A percentile compares a stretch with the other conserved stretches of the same genome.
Evolutionary conservation across 495 filamentous ascomycete species (phyloP).

Genomic region (Hapsidospora chrysogenum): DNA sequence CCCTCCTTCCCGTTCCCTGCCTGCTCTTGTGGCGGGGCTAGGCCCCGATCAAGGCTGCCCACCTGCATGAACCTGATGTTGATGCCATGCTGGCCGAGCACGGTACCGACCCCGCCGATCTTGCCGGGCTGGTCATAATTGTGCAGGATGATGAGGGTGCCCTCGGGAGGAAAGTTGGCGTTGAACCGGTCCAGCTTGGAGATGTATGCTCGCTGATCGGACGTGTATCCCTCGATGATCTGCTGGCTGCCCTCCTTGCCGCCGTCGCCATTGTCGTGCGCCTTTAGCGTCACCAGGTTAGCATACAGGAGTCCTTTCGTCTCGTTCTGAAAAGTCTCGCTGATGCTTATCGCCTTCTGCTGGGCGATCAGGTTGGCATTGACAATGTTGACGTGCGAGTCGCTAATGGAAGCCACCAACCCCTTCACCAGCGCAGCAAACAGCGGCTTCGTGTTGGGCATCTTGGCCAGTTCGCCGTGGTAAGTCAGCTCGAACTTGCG

Average conservation of each 20-base stretch:
- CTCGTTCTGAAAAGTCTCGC: constrained; percentile 42
- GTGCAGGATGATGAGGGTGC: constrained; percentile 46
- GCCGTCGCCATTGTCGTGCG: constrained; percentile 7
- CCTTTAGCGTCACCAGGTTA: constrained; percentile 40
- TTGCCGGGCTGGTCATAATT: constrained; percentile 60
- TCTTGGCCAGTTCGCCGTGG: constrained; percentile 42
- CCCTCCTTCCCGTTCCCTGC: constrained; percentile 7
- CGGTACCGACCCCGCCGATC: constrained; percentile 51
- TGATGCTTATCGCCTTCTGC: constrained; percentile 52
- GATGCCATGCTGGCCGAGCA: constrained; percentile 43
- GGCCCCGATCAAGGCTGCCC: constrained; percentile 28
- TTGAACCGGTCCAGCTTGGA: constrained; percentile 46
- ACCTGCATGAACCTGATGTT: constrained; percentile 63
- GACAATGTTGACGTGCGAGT: constrained; percentile 41
- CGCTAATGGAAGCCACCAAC: constrained; percentile 39
- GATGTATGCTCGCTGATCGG: constrained; percentile 40
- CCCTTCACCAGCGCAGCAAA: constrained; percentile 57
- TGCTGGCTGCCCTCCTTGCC: constrained; percentile 32
- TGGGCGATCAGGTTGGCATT: constrained; percentile 52
- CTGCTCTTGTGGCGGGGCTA: constrained; percentile 9
- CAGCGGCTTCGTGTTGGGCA: constrained; percentile 50
- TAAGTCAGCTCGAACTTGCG: constrained; percentile 54
- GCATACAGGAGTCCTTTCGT: constrained; percentile 33
- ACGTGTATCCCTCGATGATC: constrained; percentile 49
- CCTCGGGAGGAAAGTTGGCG: constrained; percentile 45